These are phyloP conservation scores for Plasmopara viticola DNA, from an alignment of 352 stramenopile genomes.

Conservation along the genomic window DNA sequence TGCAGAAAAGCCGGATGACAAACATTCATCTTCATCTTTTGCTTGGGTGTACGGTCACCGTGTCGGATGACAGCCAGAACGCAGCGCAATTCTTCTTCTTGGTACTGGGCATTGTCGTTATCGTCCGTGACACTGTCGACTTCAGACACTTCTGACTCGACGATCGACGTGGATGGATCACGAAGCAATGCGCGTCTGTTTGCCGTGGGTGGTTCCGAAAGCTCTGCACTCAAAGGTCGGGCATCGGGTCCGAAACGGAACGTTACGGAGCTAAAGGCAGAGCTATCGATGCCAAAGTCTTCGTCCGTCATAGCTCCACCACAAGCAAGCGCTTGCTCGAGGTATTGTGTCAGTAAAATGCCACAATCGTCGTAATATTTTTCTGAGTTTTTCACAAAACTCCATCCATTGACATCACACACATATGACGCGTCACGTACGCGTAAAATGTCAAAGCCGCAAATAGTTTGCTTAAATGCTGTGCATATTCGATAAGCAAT, in stretches of 20 bases:
- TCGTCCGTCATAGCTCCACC: constrained; percentile 23
- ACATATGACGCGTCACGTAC: constrained; percentile 91
- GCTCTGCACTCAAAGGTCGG: constrained; percentile 34
- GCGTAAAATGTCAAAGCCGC: constrained; percentile 98
- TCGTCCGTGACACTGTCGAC: constrained; percentile 22
- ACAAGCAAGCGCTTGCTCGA: constrained; percentile 52
- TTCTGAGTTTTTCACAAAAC: constrained; percentile 99
- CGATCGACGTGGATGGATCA: constrained; percentile 23
- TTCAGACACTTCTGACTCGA: constrained; percentile 23
- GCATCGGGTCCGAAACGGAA: constrained; percentile 52
- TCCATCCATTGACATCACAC: constrained; percentile 99
- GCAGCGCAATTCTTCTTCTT: constrained; percentile 96
- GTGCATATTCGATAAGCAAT: constrained; percentile 90
- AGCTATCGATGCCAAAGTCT: constrained; percentile 44
- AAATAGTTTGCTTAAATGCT: constrained; percentile 91
- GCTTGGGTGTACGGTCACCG: constrained; percentile 99
- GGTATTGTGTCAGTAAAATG: constrained; percentile 86
- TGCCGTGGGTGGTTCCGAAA: constrained; percentile 49
- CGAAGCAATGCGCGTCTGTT: constrained; percentile 25
- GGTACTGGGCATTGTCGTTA: constrained; percentile 24
- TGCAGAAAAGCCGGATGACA: constrained; percentile 86
- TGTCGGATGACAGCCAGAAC: constrained; percentile 99
- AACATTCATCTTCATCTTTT: constrained; percentile 98
- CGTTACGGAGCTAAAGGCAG: constrained; percentile 54
- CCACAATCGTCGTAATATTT: constrained; percentile 99